phyloP scores from a whole-genome alignment of 2,329 filamentous ascomycete species.

The Grosmannia clavigera region DNA sequence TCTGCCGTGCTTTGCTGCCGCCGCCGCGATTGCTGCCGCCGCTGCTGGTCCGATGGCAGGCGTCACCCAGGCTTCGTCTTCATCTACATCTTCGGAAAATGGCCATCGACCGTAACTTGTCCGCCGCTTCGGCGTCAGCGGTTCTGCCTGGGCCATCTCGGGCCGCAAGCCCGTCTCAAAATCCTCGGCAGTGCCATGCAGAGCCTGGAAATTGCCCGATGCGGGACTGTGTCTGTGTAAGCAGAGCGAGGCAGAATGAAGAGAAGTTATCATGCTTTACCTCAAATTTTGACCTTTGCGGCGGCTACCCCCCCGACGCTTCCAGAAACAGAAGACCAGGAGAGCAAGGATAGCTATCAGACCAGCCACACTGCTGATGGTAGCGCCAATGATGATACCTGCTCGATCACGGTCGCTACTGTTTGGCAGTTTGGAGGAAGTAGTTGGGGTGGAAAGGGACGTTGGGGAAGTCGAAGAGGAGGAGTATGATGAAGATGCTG shows the following conservation, averaged over 20 bases:
- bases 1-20: not conserved
- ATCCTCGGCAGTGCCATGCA: constrained; percentile 22
- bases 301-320: constrained; percentile 27
- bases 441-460: constrained; percentile 9
- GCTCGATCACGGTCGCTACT: constrained; percentile 18
- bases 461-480: constrained; percentile 9
- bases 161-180: constrained; percentile 16
- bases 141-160: not conserved
- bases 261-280: too few relatives aligned
- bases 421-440: constrained; percentile 5
- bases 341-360: constrained; percentile 30
- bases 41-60: not conserved
- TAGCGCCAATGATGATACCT: constrained; percentile 41
- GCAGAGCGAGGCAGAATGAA: not conserved
- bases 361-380: constrained; percentile 37
- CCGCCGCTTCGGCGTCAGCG: too few relatives aligned
- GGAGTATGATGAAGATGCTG: constrained; percentile 4
- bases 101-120: not conserved
- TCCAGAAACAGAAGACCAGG: constrained; percentile 27
- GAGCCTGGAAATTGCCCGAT: constrained; percentile 24
- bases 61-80: not conserved
- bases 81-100: not conserved
- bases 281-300: constrained; percentile 31
- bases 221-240: constrained; percentile 8
- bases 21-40: constrained; percentile 1